These are phyloP conservation scores for Aspergillus haitiensis DNA, from an alignment of 495 filamentous ascomycete species.

Conservation along the genomic window DNA sequence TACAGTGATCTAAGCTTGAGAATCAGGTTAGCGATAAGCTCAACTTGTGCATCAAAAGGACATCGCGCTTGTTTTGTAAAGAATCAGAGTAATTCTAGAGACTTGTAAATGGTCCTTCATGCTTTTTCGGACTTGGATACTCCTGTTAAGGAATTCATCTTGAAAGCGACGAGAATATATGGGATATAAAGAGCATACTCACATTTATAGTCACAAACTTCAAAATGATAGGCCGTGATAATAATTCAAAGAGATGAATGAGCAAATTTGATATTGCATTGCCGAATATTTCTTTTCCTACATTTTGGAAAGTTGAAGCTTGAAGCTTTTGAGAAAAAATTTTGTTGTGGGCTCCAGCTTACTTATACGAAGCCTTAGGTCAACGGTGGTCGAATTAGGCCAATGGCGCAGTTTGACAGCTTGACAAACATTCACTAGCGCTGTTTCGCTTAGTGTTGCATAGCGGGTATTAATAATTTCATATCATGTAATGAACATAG, in stretches of 20 bases:
- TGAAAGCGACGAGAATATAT: conserved; percentile 22
- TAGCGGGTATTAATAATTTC: background rate
- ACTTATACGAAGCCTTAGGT: conserved; percentile 22
- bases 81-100: conserved; percentile 71
- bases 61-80: conserved; percentile 6
- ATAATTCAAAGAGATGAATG: background rate
- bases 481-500: background rate
- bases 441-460: background rate
- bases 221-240: conserved; percentile 10
- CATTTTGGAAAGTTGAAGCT: conserved; percentile 18
- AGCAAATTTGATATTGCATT: conserved; percentile 3
- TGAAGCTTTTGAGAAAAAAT: conserved; percentile 36
- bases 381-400: conserved; percentile 20
- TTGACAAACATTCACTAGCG: conserved; percentile 16
- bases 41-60: background rate
- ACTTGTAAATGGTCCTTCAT: conserved; percentile 61
- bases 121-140: conserved; percentile 82
- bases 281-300: conserved; percentile 13
- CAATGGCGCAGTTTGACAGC: conserved; percentile 23
- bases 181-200: conserved; percentile 7
- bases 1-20: background rate
- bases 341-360: conserved; percentile 36
- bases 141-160: conserved; percentile 64
- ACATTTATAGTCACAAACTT: background rate
- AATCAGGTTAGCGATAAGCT: conserved; percentile 13